Percentiles rank a stretch among this genome's conserved stretches.
phyloP scores from a whole-genome alignment of 441 rosid species.

The Syzygium malaccense region DNA sequence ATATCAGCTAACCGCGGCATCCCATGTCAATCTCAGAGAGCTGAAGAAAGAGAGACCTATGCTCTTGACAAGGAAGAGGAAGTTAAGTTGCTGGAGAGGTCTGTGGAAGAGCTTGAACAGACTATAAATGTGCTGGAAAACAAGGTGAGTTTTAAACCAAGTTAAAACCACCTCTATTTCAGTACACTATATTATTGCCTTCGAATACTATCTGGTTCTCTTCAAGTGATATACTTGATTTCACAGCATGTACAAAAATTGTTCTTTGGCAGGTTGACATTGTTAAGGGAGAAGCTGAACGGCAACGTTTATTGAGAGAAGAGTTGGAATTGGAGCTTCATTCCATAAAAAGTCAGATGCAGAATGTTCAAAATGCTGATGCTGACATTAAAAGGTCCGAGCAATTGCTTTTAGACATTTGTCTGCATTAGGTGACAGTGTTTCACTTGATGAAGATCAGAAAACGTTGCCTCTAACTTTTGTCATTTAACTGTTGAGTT shows the following conservation, averaged over 20 bases:
- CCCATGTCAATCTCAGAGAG: constrained; percentile 36
- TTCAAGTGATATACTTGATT: constrained; percentile 9
- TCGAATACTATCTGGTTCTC: constrained; percentile 1
- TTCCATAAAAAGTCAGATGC: constrained; percentile 66
- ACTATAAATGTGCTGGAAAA: constrained; percentile 80
- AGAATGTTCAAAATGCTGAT: constrained; percentile 54
- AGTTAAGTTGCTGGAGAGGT: constrained; percentile 83
- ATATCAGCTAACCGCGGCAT: constrained; percentile 8
- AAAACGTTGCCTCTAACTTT: constrained; percentile 2
- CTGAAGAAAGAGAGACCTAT: constrained; percentile 66
- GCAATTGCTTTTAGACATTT: background rate
- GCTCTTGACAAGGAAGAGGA: constrained; percentile 91
- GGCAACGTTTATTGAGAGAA: constrained; percentile 85
- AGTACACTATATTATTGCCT: background rate
- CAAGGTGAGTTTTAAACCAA: constrained; percentile 46
- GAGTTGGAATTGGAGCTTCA: constrained; percentile 89
- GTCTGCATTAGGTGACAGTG: background rate
- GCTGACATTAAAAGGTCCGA: constrained; percentile 62
- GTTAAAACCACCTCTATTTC: background rate
- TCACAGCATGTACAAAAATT: background rate
- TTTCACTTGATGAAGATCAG: background rate
- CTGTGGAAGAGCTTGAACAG: constrained; percentile 89
- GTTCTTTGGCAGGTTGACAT: constrained; percentile 60
- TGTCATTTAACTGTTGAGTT: constrained; percentile 10
- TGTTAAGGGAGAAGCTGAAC: constrained; percentile 91